Base-by-base conservation (phyloP, 345 rosid genomes). In the Punica granatum region DNA sequence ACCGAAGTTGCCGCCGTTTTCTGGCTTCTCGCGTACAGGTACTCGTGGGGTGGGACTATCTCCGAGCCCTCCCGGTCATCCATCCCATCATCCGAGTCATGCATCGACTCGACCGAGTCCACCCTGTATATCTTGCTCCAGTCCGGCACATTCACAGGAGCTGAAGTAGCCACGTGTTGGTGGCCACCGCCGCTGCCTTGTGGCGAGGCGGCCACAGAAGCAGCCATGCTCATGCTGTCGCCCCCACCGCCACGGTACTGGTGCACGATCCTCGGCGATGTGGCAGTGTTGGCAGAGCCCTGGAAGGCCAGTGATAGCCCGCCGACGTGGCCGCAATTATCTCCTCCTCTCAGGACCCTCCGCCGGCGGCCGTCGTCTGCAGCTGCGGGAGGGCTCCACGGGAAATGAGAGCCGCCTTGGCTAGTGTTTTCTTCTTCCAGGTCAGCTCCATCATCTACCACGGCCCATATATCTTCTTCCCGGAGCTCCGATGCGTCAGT, bases 11-110 rank as follows among this genome's bases (percentile, higher is more conserved):
- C 91, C 1, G 80, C 81, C 70, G 72, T 66, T 76, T 80, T 75
- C 75, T 60, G 66, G 53, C 74, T 75, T 42, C 89, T 72, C 10
- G 86, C 86, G 37, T 82, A 78, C 59, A 94, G 65, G 73, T 89
- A 95, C 86, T 91, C 99, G 53, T 95, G 99, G 37, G 99, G 99
- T 8, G 98, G 98, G 33, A 90, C 81, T 88, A 89, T 81, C 73
- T 84, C 91, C 33, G 76, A 70, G 10, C 59, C 30, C 30, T 84
- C 95, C 19, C 60, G 73, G 21, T 87, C 94, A 7, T 80, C 82
- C 23, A 74, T 33, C 71, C 80, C 87, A n/a, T 83, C 94, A 28
- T 84, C 96, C 26, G 82, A 84, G 69, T 82, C 92, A 14, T 82
- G 92, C 67, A 90, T 69, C 68, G 94, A 90, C 80, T 87, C 98